Conservation (phyloP, 495 filamentous ascomycete species). For the Talaromyces liani region DNA sequence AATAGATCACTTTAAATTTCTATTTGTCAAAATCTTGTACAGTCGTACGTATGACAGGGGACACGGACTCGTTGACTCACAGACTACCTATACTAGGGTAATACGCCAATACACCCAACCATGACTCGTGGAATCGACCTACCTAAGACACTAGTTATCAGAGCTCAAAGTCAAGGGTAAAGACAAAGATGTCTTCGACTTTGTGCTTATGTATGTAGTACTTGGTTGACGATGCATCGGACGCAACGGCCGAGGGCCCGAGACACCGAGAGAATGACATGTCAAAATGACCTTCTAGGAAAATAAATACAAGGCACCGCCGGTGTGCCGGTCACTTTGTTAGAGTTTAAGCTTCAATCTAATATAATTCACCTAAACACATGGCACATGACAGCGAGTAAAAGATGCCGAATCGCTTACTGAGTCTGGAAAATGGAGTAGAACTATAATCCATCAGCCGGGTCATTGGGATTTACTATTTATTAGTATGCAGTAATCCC, state of each 20-base stretch:
- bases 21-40: not conserved
- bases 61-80: not conserved
- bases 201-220: not conserved
- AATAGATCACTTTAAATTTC: not conserved
- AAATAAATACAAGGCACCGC: not conserved
- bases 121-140: not conserved
- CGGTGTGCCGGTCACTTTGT: not conserved
- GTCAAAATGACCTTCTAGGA: not conserved
- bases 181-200: not conserved
- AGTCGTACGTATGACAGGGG: not conserved
- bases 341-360: not conserved
- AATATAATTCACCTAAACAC: not conserved
- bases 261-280: not conserved
- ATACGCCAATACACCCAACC: not conserved
- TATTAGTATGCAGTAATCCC: not conserved
- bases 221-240: not conserved
- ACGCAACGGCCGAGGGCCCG: not conserved
- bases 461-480: not conserved
- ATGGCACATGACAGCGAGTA: not conserved
- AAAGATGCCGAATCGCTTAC: not conserved
- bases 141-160: not conserved
- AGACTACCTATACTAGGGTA: not conserved
- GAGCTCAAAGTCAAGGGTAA: not conserved
- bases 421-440: not conserved
- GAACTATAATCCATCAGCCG: not conserved